Evolutionary conservation across 2,329 filamentous ascomycete genomes (phyloP).

Genomic region (Pseudonectria buxi): DNA sequence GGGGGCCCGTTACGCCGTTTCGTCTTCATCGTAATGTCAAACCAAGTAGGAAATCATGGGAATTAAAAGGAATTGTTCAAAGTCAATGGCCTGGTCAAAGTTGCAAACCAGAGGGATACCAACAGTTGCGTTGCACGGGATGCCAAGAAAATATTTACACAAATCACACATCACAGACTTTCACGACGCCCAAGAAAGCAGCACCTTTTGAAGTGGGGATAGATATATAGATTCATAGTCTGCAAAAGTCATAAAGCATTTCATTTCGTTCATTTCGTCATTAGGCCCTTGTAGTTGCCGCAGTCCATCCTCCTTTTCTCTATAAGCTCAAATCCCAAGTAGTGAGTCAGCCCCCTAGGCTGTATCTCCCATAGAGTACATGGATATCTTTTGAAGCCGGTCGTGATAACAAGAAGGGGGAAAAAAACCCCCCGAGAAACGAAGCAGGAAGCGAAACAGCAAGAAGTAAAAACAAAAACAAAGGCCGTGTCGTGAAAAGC

Average conservation of each 20-base stretch:
- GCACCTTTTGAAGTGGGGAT: conserved; percentile 6
- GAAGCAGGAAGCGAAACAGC: conserved; percentile 7
- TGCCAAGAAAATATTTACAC: too few relatives aligned
- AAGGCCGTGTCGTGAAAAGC: conserved; percentile 2
- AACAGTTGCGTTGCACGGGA: too few relatives aligned
- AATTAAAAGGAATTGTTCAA: too few relatives aligned
- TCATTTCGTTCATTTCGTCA: conserved; percentile 22
- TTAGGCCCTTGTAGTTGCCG: conserved; percentile 16
- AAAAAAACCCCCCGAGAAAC: conserved; percentile 7
- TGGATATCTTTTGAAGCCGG: conserved; percentile 14
- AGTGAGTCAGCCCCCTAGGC: conserved; percentile 2
- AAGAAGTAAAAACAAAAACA: too few relatives aligned
- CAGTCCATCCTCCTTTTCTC: conserved; percentile 19
- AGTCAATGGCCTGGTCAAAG: too few relatives aligned
- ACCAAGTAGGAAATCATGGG: too few relatives aligned
- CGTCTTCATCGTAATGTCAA: too few relatives aligned
- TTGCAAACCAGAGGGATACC: too few relatives aligned
- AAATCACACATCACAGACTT: too few relatives aligned
- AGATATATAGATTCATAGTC: conserved; percentile 5
- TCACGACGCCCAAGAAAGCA: conserved; percentile 11
- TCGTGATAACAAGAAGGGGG: conserved; percentile 11
- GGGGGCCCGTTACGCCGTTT: conserved; percentile 1
- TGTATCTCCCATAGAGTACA: conserved; percentile 17
- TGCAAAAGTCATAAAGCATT: conserved; percentile 19
- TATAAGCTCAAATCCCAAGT: conserved; percentile 15